Percentiles rank a stretch among this genome's conserved stretches.
These are phyloP conservation scores for Curvularia verruculosa DNA, from an alignment of 2,329 filamentous ascomycete genomes.

Conservation along the genomic window DNA sequence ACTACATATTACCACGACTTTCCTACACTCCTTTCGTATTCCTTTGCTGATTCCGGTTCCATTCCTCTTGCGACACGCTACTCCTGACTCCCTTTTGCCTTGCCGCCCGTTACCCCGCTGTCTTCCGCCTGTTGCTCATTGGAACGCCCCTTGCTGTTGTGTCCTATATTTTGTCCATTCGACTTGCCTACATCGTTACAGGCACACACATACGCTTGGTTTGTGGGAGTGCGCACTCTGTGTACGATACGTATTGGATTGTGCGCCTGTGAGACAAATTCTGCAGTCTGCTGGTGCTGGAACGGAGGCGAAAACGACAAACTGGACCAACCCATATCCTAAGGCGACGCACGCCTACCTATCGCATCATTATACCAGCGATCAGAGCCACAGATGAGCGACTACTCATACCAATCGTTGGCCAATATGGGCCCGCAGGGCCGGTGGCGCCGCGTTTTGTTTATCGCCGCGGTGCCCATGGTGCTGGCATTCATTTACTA, in stretches of 20 bases:
- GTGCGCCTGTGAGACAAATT: background rate
- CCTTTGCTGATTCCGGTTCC: background rate
- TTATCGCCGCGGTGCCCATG: constrained; percentile 42
- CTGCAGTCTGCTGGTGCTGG: background rate
- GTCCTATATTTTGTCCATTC: background rate
- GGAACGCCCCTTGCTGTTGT: background rate
- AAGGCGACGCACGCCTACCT: background rate
- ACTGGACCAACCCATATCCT: background rate
- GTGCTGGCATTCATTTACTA: constrained; percentile 39
- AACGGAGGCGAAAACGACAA: background rate
- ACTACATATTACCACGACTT: constrained; percentile 1
- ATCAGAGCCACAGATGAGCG: constrained; percentile 21
- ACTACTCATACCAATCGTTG: constrained; percentile 41
- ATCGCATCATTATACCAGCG: background rate
- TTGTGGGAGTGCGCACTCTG: background rate
- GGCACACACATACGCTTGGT: background rate
- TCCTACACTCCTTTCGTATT: constrained; percentile 4
- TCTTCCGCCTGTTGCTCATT: background rate
- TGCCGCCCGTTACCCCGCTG: background rate
- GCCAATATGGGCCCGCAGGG: constrained; percentile 44
- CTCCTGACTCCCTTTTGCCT: background rate
- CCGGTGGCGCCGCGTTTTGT: constrained; percentile 43
- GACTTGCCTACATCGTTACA: background rate
- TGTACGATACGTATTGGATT: background rate
- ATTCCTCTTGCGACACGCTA: background rate